These are phyloP conservation scores for Heritiera littoralis DNA, from an alignment of 345 rosid species.

Conservation along the genomic window DNA sequence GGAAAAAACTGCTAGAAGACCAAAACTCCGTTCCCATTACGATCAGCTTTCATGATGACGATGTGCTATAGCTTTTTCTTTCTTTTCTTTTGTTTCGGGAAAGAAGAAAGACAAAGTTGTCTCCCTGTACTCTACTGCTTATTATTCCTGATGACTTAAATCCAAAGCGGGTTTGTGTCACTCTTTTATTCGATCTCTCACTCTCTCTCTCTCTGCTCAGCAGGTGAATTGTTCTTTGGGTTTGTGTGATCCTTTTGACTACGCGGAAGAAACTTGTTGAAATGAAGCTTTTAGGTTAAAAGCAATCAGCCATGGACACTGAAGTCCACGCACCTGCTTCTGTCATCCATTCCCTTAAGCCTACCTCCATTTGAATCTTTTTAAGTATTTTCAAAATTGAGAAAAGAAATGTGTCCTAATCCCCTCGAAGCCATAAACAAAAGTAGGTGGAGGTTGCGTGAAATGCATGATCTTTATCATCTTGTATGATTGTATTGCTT, in stretches of 20 bases:
- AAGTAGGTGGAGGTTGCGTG: not conserved
- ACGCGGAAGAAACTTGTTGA: slow-evolving; percentile 8
- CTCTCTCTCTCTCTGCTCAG: not conserved
- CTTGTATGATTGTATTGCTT: not conserved
- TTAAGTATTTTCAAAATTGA: slow-evolving; percentile 20
- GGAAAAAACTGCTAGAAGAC: slow-evolving; percentile 3
- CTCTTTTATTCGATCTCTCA: slow-evolving; percentile 19
- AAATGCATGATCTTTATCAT: not conserved
- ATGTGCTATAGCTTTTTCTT: not conserved
- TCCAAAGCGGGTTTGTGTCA: slow-evolving; percentile 31
- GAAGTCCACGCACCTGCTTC: slow-evolving; percentile 58
- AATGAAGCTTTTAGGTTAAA: slow-evolving; percentile 54
- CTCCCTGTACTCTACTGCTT: slow-evolving; percentile 25
- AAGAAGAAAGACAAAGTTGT: slow-evolving; percentile 40
- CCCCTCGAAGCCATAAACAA: not conserved
- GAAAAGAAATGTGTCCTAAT: slow-evolving; percentile 19
- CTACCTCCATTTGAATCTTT: slow-evolving; percentile 19
- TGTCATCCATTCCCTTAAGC: slow-evolving; percentile 5
- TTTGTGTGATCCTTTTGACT: slow-evolving; percentile 35
- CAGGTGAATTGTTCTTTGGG: not conserved
- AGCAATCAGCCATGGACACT: slow-evolving; percentile 41
- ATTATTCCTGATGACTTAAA: slow-evolving; percentile 34
- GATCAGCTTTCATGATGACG: slow-evolving; percentile 15
- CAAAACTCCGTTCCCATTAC: slow-evolving; percentile 12
- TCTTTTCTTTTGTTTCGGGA: slow-evolving; percentile 34